Evolutionary conservation across 1,284 basidiomycete species (phyloP).

Genomic region (Ustilago hordei): DNA sequence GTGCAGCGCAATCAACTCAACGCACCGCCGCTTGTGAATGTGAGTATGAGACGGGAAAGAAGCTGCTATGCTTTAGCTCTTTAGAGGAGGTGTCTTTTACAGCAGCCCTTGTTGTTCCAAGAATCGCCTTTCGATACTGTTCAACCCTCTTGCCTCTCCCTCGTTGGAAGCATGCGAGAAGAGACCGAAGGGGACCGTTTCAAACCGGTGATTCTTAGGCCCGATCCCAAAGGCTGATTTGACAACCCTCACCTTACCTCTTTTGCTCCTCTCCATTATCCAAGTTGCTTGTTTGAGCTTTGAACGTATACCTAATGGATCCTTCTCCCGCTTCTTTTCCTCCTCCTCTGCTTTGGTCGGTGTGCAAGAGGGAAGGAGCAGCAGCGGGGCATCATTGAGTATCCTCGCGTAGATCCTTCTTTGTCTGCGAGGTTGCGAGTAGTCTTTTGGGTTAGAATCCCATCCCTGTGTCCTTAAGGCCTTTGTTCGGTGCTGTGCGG

Average conservation of each 20-base stretch:
- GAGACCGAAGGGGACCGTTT: neutral
- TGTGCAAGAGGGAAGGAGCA: constrained; percentile 2
- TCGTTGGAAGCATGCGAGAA: neutral
- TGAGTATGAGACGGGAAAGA: too few relatives aligned
- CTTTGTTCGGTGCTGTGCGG: constrained; percentile 11
- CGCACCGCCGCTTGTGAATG: too few relatives aligned
- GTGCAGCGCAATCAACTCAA: too few relatives aligned
- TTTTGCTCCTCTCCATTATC: neutral
- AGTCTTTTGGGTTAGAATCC: constrained; percentile 33
- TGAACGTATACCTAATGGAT: constrained; percentile 3
- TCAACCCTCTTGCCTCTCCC: neutral
- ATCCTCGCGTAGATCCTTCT: constrained; percentile 30
- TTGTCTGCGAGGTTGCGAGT: neutral
- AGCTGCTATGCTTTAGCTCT: too few relatives aligned
- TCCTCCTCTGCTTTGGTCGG: neutral
- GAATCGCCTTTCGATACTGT: neutral
- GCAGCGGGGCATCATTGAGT: constrained; percentile 17
- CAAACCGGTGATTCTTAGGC: neutral
- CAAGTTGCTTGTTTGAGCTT: neutral
- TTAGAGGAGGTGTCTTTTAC: too few relatives aligned
- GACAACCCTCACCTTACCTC: neutral
- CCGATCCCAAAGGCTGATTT: neutral
- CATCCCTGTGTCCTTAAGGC: constrained; percentile 24
- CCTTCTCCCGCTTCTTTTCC: neutral
- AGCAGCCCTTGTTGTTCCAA: too few relatives aligned